A percentile compares a stretch with the other conserved stretches of the same genome.
Conservation (phyloP, 1,139 yeast genomes). For the Scheffersomyces insectosa region DNA sequence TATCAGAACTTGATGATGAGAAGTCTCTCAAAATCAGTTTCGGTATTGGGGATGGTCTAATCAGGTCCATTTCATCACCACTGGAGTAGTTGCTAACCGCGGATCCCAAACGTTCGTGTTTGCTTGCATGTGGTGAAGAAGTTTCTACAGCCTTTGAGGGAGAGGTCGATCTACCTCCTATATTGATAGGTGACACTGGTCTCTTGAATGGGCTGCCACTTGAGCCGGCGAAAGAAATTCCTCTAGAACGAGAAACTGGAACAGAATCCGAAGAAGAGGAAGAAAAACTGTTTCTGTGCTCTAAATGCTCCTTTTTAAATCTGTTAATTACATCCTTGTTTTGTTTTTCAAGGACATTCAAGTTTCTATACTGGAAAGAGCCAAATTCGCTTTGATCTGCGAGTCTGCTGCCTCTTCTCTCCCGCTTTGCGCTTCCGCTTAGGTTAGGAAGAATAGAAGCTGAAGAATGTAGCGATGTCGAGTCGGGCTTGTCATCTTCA, state of each 20-base stretch:
- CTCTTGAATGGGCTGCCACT: slow-evolving; percentile 38
- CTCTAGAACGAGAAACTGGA: slow-evolving; percentile 37
- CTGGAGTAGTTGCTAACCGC: slow-evolving; percentile 36
- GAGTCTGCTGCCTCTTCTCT: slow-evolving; percentile 64
- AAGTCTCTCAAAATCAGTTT: slow-evolving; percentile 41
- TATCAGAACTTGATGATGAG: slow-evolving; percentile 71
- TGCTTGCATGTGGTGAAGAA: slow-evolving; percentile 21
- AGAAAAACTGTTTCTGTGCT: slow-evolving; percentile 48
- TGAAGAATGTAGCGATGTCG: background rate
- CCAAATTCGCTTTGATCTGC: slow-evolving; percentile 88
- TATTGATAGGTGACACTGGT: slow-evolving; percentile 28
- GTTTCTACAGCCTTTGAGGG: slow-evolving; percentile 17
- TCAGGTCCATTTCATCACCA: slow-evolving; percentile 37
- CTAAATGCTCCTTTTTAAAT: slow-evolving; percentile 78
- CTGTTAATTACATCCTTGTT: slow-evolving; percentile 90
- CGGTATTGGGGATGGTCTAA: slow-evolving; percentile 27
- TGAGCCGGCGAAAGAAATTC: slow-evolving; percentile 34
- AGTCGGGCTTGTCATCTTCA: slow-evolving; percentile 16
- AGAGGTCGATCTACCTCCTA: slow-evolving; percentile 26
- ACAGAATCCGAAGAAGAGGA: slow-evolving; percentile 46
- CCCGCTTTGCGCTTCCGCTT: slow-evolving; percentile 35
- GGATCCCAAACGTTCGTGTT: slow-evolving; percentile 36
- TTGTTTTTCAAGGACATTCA: slow-evolving; percentile 88
- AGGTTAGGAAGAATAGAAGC: background rate
- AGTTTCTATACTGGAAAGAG: slow-evolving; percentile 83